Percentiles rank a stretch among this genome's conserved stretches.
phyloP scores from a whole-genome alignment of 176 grass and related monocot species.

The Raddia distichophylla region DNA sequence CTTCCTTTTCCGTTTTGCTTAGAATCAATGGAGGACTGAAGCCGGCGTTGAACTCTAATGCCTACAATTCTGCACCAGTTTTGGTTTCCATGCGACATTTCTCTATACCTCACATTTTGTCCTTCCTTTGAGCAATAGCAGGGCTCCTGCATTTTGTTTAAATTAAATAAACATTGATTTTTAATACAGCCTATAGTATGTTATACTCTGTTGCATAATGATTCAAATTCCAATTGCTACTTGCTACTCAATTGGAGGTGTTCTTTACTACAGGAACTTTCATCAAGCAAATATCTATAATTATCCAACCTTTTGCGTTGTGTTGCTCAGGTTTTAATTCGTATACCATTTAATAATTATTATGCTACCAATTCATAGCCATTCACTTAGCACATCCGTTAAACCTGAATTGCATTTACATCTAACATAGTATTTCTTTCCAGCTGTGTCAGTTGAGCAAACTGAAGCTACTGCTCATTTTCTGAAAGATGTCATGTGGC shows the following conservation, averaged over 20 bases:
- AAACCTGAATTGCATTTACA: not conserved
- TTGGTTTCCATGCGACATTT: no score
- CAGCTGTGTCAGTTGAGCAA: constrained; percentile 74
- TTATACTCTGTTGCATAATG: not conserved
- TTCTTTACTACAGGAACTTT: not conserved
- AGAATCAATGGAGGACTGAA: no score
- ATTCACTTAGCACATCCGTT: constrained; percentile 3
- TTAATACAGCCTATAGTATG: not conserved
- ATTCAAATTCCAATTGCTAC: not conserved
- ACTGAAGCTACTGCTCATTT: constrained; percentile 54
- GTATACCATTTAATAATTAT: not conserved
- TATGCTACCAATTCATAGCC: not conserved
- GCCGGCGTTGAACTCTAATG: no score
- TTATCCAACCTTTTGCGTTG: not conserved
- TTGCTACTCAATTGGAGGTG: not conserved
- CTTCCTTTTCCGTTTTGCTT: no score
- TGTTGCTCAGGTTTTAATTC: not conserved
- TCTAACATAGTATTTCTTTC: constrained; percentile 23
- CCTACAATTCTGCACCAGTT: no score
- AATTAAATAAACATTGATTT: no score
- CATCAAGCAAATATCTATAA: not conserved
- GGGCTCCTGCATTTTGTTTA: no score
- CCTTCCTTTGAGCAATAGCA: no score
- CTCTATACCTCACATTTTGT: no score
- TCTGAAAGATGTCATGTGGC: constrained; percentile 94